Conservation (phyloP, 2,329 filamentous ascomycete species). For the Mollisia scopiformis region DNA sequence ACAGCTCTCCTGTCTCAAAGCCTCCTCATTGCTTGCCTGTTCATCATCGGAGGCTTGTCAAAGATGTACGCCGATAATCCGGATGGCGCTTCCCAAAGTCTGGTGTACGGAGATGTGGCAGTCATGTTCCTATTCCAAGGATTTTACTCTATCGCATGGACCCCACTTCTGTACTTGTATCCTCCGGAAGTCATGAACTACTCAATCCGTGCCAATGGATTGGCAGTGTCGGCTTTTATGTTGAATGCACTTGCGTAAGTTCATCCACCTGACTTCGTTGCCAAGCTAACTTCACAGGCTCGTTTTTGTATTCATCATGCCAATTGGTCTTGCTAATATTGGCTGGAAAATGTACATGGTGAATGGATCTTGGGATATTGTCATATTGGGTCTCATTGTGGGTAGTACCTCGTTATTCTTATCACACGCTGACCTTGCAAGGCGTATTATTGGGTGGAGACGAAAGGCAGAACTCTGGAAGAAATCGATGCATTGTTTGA, state of each 20-base stretch:
- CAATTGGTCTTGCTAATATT: slow-evolving; percentile 45
- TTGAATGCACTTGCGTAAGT: slow-evolving; percentile 10
- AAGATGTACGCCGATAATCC: slow-evolving; percentile 38
- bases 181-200: slow-evolving; percentile 3
- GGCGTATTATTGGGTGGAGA: slow-evolving; percentile 40
- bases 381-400: slow-evolving; percentile 28
- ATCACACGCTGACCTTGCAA: slow-evolving; percentile 6
- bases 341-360: slow-evolving; percentile 52
- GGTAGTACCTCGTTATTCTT: neutral
- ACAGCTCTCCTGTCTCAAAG: slow-evolving; percentile 45
- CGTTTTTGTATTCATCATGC: slow-evolving; percentile 45
- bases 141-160: slow-evolving; percentile 54
- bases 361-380: slow-evolving; percentile 34
- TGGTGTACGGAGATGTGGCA: slow-evolving; percentile 47
- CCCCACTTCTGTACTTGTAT: slow-evolving; percentile 46
- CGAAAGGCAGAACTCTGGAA: slow-evolving; percentile 41
- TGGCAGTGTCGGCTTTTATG: neutral
- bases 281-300: slow-evolving; percentile 18
- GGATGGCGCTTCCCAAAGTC: slow-evolving; percentile 14
- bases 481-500: slow-evolving; percentile 42
- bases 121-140: slow-evolving; percentile 56
- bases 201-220: neutral
- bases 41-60: slow-evolving; percentile 53
- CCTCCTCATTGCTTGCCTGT: slow-evolving; percentile 47
- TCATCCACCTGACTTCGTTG: neutral